A percentile compares a stretch with the other conserved stretches of the same genome.
phyloP scores from a whole-genome alignment of 441 rosid species.

The Pelargonium australe region DNA sequence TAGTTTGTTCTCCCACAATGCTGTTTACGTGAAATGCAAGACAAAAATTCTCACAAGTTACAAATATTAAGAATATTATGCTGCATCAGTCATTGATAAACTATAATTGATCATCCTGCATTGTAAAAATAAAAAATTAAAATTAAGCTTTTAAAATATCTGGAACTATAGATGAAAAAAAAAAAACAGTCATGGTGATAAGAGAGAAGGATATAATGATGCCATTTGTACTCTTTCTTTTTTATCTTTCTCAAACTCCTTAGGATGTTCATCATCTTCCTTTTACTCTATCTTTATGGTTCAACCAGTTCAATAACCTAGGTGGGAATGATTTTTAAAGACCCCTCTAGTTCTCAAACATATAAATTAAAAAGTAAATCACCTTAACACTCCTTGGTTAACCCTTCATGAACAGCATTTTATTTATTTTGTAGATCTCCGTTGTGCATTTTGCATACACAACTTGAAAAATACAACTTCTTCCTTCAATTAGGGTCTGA shows the following conservation, averaged over 20 bases:
- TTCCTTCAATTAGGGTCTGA: neutral
- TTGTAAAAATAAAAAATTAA: too few relatives aligned
- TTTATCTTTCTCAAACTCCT: neutral
- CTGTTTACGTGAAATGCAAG: neutral
- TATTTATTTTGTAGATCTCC: neutral
- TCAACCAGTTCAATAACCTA: neutral
- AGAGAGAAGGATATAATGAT: neutral
- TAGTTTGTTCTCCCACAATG: neutral
- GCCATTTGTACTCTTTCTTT: neutral
- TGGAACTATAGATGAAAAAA: neutral
- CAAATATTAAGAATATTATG: neutral
- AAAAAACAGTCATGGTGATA: neutral
- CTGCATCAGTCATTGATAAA: neutral
- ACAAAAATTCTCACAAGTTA: neutral
- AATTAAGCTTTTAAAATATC: neutral
- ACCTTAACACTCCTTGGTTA: neutral
- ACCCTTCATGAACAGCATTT: too few relatives aligned
- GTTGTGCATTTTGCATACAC: neutral
- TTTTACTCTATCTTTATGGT: neutral
- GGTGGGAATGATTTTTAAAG: neutral
- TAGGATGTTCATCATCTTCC: neutral
- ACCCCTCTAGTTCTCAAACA: neutral
- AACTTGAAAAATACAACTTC: neutral
- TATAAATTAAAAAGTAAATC: neutral
- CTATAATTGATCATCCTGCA: neutral